Base-by-base conservation (phyloP, 2,329 filamentous ascomycete species). In the Exophiala alcalophila region DNA sequence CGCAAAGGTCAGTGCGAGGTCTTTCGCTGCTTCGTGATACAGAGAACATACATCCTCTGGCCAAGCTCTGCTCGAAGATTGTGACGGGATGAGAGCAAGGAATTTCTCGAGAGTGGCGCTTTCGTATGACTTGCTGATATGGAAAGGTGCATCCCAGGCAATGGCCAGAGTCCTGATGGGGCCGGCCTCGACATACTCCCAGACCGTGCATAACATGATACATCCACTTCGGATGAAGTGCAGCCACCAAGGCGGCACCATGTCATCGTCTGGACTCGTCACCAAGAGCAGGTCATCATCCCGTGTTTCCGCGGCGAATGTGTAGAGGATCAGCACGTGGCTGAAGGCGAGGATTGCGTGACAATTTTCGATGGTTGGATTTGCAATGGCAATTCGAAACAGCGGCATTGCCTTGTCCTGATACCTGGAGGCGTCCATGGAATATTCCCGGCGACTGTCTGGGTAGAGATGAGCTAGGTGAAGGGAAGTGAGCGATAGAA, bases 71-170 rank as follows among this genome's bases (percentile, higher is more conserved):
- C 12, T 16, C 19, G 25, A 27, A 9, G n/a, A 11, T 11, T 10
- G n/a, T 16, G 14, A 9, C 7, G 37, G 26, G 9, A 26, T 20
- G 10, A 21, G 5, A 6, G 25, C 18, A 18, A 19, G 15, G 25
- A 44, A 15, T 18, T 14, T 25, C 10, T 37, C 18, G 10, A 29
- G 14, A 18, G 20, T n/a, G 2, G 9, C 12, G 10, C 12, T 19
- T 16, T 44, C 18, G 11, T 28, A 10, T 3, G 20, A 5, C n/a
- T 27, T 24, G 10, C 15, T 19, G 12, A 36, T 18, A 15, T 44
- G 44, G 29, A 61, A 60, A n/a, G 63, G 55, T 3, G 61, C 49
- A 37, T 63, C 61, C 40, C 64, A 64, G 11, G 59, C 60, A 10
- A 39, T 12, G 14, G 56, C 52, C 15, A 53, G 28, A 11, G 49